Evolutionary conservation across 805 yeast genomes (phyloP).

Genomic region (Metschnikowia orientalis): DNA sequence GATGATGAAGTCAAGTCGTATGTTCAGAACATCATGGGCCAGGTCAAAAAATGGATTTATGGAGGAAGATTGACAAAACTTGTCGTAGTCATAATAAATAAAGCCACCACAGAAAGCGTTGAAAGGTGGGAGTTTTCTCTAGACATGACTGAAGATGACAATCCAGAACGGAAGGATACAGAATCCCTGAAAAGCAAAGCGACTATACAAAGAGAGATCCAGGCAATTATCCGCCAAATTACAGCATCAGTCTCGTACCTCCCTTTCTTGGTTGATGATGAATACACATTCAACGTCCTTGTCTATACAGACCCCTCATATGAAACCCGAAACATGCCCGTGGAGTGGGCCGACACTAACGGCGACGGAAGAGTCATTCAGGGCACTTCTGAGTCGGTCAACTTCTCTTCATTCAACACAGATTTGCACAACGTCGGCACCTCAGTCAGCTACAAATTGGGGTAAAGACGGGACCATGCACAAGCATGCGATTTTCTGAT

Average conservation of each 20-base stretch:
- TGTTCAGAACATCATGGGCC: slow-evolving; percentile 61
- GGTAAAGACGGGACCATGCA: too few species aligned
- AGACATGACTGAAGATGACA: slow-evolving; percentile 28
- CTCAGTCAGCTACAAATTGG: slow-evolving; percentile 54
- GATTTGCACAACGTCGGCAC: slow-evolving; percentile 68
- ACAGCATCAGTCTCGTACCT: slow-evolving; percentile 83
- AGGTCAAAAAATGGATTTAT: slow-evolving; percentile 63
- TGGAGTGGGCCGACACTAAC: slow-evolving; percentile 77
- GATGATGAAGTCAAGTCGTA: slow-evolving; percentile 76
- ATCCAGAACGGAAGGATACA: neutral
- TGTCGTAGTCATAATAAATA: slow-evolving; percentile 68
- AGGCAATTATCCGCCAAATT: slow-evolving; percentile 79
- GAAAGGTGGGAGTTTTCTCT: slow-evolving; percentile 88
- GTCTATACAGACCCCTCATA: slow-evolving; percentile 69
- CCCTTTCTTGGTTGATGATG: slow-evolving; percentile 58
- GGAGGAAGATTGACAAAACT: slow-evolving; percentile 64
- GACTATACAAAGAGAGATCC: slow-evolving; percentile 70
- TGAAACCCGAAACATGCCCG: slow-evolving; percentile 54
- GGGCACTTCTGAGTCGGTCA: slow-evolving; percentile 60
- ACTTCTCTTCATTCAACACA: slow-evolving; percentile 65
- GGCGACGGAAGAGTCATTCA: slow-evolving; percentile 52
- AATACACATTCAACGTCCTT: slow-evolving; percentile 74
- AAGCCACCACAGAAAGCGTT: slow-evolving; percentile 59
- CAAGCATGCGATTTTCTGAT: too few species aligned
- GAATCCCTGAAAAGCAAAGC: slow-evolving; percentile 30